Conservation (phyloP, 768 basidiomycete genomes). For the Trametes gibbosa region DNA sequence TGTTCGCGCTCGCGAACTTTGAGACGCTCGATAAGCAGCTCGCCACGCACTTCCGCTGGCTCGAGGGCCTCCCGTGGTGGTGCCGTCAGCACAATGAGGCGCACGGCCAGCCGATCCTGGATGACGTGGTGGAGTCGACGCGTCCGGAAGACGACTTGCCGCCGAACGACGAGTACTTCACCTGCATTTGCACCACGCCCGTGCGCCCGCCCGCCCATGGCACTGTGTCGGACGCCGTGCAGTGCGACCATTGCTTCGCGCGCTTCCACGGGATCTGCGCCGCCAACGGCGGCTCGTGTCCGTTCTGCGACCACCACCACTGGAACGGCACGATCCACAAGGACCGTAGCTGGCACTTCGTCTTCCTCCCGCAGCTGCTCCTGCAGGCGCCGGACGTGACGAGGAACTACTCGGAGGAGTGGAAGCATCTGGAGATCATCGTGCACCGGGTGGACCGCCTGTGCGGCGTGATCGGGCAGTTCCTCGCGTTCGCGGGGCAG, state of each 20-base stretch:
- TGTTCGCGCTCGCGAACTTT: constrained; percentile 72
- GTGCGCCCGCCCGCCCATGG: constrained; percentile 81
- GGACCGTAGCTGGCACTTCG: constrained; percentile 81
- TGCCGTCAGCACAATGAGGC: constrained; percentile 62
- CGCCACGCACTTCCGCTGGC: constrained; percentile 64
- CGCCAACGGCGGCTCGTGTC: constrained; percentile 86
- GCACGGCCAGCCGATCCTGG: constrained; percentile 62
- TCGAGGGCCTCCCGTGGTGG: constrained; percentile 77
- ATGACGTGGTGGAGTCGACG: constrained; percentile 75
- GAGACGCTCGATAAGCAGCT: constrained; percentile 72
- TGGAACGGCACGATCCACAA: constrained; percentile 87
- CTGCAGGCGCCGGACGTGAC: constrained; percentile 75
- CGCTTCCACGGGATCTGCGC: constrained; percentile 85
- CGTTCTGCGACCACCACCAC: constrained; percentile 88
- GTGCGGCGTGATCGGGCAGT: constrained; percentile 73
- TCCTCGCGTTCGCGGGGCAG: constrained; percentile 69
- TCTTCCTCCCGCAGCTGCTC: constrained; percentile 70
- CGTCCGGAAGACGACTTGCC: constrained; percentile 77
- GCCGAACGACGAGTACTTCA: constrained; percentile 77
- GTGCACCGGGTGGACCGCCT: constrained; percentile 78
- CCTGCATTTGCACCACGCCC: constrained; percentile 76
- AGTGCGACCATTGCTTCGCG: constrained; percentile 87
- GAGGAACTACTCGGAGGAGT: constrained; percentile 74
- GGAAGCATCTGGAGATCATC: constrained; percentile 76
- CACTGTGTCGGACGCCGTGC: constrained; percentile 75